A percentile compares a stretch with the other conserved stretches of the same genome.
These are phyloP conservation scores for Cryptococcus sp. DNA, from an alignment of 1,284 basidiomycete genomes.

Conservation along the genomic window DNA sequence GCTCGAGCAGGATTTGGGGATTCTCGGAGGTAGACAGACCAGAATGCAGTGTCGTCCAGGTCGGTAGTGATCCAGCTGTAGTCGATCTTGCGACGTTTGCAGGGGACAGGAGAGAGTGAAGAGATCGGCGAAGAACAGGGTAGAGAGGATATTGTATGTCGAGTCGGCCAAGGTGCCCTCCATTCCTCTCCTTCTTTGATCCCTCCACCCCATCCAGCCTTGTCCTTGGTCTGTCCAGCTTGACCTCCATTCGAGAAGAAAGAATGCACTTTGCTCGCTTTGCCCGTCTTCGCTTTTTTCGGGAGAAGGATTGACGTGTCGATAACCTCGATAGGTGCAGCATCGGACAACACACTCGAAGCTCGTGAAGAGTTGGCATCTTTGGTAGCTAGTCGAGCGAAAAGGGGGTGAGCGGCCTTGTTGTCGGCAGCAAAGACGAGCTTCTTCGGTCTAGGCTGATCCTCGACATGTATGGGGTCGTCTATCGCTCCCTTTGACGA, in stretches of 20 bases:
- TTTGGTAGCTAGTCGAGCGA: not conserved
- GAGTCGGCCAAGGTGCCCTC: slow-evolving; percentile 22
- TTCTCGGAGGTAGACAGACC: not conserved
- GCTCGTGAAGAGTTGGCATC: not conserved
- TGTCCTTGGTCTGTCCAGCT: slow-evolving; percentile 12
- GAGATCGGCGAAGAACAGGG: too few species aligned
- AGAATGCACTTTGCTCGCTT: slow-evolving; percentile 18
- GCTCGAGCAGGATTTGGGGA: not conserved
- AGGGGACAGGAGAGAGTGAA: not conserved
- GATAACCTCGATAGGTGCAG: not conserved
- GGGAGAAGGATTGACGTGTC: not conserved
- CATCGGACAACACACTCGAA: not conserved
- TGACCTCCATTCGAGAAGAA: slow-evolving; percentile 24
- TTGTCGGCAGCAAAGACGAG: slow-evolving; percentile 6
- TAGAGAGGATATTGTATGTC: slow-evolving; percentile 15
- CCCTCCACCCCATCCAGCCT: slow-evolving; percentile 36
- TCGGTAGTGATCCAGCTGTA: not conserved
- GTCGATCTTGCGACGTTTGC: not conserved
- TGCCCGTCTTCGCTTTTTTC: not conserved
- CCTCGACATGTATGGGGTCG: slow-evolving; percentile 5
- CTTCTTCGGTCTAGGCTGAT: not conserved
- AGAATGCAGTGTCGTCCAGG: not conserved
- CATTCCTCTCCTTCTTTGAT: slow-evolving; percentile 30
- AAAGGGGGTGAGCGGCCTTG: slow-evolving; percentile 3
- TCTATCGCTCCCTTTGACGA: slow-evolving; percentile 1